Evolutionary conservation across 2,329 filamentous ascomycete genomes (phyloP).

Genomic region (Penicillium glabrum): DNA sequence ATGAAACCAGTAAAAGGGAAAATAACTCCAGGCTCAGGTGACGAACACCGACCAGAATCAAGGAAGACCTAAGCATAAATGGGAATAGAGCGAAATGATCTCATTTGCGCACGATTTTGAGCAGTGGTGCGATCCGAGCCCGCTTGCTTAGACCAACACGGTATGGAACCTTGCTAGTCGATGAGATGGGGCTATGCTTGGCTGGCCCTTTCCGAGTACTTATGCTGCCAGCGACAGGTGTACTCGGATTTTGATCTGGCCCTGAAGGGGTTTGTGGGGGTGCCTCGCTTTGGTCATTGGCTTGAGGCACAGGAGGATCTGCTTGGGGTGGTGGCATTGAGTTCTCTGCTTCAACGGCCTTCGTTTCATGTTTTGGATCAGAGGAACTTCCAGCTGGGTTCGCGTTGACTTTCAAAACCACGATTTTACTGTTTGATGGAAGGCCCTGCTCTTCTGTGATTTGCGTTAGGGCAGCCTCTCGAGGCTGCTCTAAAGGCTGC

Average conservation of each 20-base stretch:
- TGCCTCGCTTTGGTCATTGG: background rate
- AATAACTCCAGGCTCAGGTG: background rate
- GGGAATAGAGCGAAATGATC: background rate
- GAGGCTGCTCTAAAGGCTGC: constrained; percentile 19
- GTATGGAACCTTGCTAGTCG: constrained; percentile 40
- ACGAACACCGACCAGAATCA: background rate
- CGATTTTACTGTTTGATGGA: background rate
- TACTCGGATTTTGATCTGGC: background rate
- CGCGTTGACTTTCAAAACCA: background rate
- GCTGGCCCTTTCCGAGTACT: constrained; percentile 27
- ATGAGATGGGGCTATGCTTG: constrained; percentile 43
- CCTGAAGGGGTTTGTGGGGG: background rate
- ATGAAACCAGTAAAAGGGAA: background rate
- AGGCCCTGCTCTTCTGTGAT: background rate
- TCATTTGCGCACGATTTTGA: constrained; percentile 47
- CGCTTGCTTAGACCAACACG: constrained; percentile 52
- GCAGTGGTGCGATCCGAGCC: constrained; percentile 49
- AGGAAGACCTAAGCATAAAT: background rate
- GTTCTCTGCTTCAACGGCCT: background rate
- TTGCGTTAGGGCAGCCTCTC: background rate
- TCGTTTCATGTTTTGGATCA: background rate
- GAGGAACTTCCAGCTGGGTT: background rate
- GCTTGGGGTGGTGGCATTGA: background rate
- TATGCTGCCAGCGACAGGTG: background rate
- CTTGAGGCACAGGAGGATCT: background rate